Percentiles rank a stretch among this genome's conserved stretches.
Conservation (phyloP, 331 rosid species). For the Cydonia oblonga region DNA sequence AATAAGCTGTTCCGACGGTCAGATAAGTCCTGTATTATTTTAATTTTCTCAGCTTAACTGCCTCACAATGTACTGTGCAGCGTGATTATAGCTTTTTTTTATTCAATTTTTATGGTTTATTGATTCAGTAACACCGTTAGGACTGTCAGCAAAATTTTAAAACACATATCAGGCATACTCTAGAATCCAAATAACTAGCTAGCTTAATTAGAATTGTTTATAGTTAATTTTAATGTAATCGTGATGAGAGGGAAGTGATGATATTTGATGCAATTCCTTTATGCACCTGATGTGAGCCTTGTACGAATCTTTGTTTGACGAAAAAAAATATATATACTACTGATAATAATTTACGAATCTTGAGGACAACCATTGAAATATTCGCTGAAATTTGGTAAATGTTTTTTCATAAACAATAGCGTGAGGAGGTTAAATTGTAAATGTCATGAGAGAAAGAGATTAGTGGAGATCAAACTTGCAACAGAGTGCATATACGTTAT, state of each 20-base stretch:
- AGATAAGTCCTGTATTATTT: not conserved
- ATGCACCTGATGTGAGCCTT: not conserved
- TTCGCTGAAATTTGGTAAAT: not conserved
- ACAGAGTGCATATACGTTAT: too few relatives aligned
- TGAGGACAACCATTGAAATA: not conserved
- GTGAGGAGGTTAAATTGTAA: too few relatives aligned
- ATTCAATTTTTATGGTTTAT: too few relatives aligned
- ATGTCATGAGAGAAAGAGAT: too few relatives aligned
- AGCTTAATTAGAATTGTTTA: not conserved
- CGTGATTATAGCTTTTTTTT: not conserved
- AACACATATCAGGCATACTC: too few relatives aligned
- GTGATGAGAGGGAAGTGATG: not conserved
- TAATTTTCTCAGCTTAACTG: not conserved
- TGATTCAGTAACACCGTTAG: too few relatives aligned
- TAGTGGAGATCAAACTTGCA: too few relatives aligned
- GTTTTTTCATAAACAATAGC: not conserved
- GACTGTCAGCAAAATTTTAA: too few relatives aligned
- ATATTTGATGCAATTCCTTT: not conserved
- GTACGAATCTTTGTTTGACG: not conserved
- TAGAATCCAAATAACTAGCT: too few relatives aligned
- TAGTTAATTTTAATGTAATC: not conserved
- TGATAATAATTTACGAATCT: not conserved
- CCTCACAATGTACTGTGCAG: not conserved
- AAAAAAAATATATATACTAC: not conserved
- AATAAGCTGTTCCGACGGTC: not conserved